These are phyloP conservation scores for Arthrinium phaeospermum DNA, from an alignment of 2,329 filamentous ascomycete genomes.

Conservation along the genomic window DNA sequence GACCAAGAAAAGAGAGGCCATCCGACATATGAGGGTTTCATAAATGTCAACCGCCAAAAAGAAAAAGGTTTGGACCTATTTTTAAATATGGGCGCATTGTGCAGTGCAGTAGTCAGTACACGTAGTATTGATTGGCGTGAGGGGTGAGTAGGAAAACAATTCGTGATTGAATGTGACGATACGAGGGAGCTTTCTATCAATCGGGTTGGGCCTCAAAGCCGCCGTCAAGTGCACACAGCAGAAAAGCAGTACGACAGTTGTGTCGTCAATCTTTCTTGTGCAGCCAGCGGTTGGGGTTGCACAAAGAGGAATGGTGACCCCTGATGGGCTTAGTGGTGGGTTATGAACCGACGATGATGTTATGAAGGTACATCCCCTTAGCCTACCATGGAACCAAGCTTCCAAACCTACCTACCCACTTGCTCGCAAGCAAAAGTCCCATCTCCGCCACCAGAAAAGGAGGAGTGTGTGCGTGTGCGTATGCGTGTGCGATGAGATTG, in stretches of 20 bases:
- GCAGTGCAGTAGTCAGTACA: not conserved
- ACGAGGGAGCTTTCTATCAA: not conserved
- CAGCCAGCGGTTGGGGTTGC: not conserved
- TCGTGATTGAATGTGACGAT: not conserved
- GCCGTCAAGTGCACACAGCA: conserved; percentile 1
- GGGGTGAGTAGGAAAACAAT: not conserved
- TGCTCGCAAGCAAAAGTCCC: not conserved
- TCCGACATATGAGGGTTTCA: not conserved
- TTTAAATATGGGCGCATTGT: not conserved
- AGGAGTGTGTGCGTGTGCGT: not conserved
- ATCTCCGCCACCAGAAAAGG: not conserved
- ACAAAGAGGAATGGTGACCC: not conserved
- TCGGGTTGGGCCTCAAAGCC: conserved; percentile 4
- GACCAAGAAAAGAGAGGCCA: conserved; percentile 8
- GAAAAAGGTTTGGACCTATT: not conserved
- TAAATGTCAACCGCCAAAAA: not conserved
- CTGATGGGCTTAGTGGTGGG: not conserved
- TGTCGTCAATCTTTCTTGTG: conserved; percentile 9
- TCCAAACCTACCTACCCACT: not conserved
- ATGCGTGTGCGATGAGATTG: conserved; percentile 11
- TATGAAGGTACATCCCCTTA: not conserved
- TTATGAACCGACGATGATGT: conserved; percentile 7
- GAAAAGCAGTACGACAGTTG: not conserved
- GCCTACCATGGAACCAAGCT: conserved; percentile 5
- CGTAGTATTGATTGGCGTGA: not conserved